These are phyloP conservation scores for Candida maesae DNA, from an alignment of 805 yeast species.

Conservation along the genomic window DNA sequence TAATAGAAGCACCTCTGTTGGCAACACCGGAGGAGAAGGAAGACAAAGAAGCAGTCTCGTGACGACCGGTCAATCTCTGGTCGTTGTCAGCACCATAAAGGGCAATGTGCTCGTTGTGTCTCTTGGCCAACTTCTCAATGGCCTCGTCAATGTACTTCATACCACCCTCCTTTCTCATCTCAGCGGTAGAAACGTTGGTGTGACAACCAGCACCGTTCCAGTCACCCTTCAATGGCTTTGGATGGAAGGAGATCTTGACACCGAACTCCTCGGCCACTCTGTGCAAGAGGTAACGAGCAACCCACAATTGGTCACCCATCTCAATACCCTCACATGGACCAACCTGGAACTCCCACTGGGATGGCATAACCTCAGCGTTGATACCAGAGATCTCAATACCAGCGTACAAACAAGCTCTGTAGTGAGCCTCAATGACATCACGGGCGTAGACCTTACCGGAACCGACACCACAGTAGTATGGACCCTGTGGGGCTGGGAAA, in stretches of 20 bases:
- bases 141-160: slow-evolving; percentile 92
- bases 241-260: slow-evolving; percentile 97
- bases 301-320: slow-evolving; percentile 98
- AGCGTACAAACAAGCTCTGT: slow-evolving; percentile 94
- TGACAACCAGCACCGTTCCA: slow-evolving; percentile 99
- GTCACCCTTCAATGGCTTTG: slow-evolving; percentile 97
- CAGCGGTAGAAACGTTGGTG: slow-evolving; percentile 92
- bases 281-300: slow-evolving; percentile 87
- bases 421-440: slow-evolving; percentile 98
- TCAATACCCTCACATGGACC: slow-evolving; percentile 95
- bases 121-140: slow-evolving; percentile 86
- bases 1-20: slow-evolving; percentile 98
- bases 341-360: slow-evolving; percentile 99
- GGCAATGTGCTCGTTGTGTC: slow-evolving; percentile 95
- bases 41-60: slow-evolving; percentile 95
- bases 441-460: slow-evolving; percentile 97
- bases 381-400: slow-evolving; percentile 92
- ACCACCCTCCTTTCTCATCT: slow-evolving; percentile 94
- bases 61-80: slow-evolving; percentile 94
- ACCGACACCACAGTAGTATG: slow-evolving; percentile 99
- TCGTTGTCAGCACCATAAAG: slow-evolving; percentile 96
- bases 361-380: slow-evolving; percentile 99
- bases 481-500: slow-evolving; percentile 99
- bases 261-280: slow-evolving; percentile 99
- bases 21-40: slow-evolving; percentile 96